These are phyloP conservation scores for Neurospora terricola DNA, from an alignment of 495 filamentous ascomycete genomes.

Conservation along the genomic window DNA sequence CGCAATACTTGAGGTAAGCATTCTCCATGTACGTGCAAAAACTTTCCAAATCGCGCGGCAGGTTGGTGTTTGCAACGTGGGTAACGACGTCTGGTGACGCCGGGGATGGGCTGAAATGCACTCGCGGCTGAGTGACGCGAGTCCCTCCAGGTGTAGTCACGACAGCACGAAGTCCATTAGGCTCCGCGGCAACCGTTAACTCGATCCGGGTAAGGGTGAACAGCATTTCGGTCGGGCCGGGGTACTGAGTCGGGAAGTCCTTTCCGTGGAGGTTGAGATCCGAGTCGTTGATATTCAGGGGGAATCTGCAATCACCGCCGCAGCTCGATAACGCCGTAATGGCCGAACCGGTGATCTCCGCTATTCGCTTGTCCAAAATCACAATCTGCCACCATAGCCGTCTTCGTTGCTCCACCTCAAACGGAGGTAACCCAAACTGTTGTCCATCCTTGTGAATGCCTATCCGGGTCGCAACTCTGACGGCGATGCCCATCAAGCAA, in stretches of 20 bases:
- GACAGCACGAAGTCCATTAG: conserved; percentile 16
- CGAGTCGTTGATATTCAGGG: conserved; percentile 47
- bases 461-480: conserved; percentile 58
- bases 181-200: conserved; percentile 37
- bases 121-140: conserved; percentile 20
- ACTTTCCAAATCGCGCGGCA: conserved; percentile 41
- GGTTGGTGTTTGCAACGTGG: conserved; percentile 35
- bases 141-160: conserved; percentile 15
- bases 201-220: conserved; percentile 40
- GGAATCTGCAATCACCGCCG: conserved; percentile 36
- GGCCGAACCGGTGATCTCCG: conserved; percentile 54
- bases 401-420: conserved; percentile 59
- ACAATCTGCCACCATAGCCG: conserved; percentile 66
- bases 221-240: conserved; percentile 41
- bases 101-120: conserved; percentile 24
- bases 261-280: conserved; percentile 42
- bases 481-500: conserved; percentile 52
- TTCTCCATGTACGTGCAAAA: conserved; percentile 48
- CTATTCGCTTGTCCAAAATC: conserved; percentile 52
- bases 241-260: conserved; percentile 30
- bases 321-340: conserved; percentile 45
- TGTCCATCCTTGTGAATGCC: conserved; percentile 57
- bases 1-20: conserved; percentile 49
- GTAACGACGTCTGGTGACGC: conserved; percentile 31
- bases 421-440: conserved; percentile 50